A percentile compares a stretch with the other conserved stretches of the same genome.
Evolutionary conservation across 352 stramenopile genomes (phyloP).

Genomic region (Globisporangium cystogenes): DNA sequence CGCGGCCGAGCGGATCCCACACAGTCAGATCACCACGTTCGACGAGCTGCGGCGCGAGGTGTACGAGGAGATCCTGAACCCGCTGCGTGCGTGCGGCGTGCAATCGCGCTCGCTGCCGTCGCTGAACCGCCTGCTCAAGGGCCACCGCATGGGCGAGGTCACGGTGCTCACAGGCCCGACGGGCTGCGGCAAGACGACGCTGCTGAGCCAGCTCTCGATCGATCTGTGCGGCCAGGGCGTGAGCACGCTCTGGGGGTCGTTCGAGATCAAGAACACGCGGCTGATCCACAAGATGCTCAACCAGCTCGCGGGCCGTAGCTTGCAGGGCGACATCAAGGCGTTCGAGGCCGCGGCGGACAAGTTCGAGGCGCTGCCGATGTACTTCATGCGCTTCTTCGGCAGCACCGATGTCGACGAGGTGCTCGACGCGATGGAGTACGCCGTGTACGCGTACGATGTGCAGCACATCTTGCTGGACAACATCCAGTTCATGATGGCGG

Average conservation of each 20-base stretch:
- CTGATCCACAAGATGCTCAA: conserved; percentile 98
- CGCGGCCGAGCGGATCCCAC: conserved; percentile 76
- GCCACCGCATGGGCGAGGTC: conserved; percentile 96
- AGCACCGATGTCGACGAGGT: conserved; percentile 93
- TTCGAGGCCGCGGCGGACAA: conserved; percentile 78
- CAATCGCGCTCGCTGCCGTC: conserved; percentile 91
- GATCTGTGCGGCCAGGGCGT: conserved; percentile 93
- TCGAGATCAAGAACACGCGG: conserved; percentile 99
- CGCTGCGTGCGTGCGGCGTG: conserved; percentile 90
- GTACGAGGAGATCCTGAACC: conserved; percentile 94
- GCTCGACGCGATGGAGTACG: conserved; percentile 98
- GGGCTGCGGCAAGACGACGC: conserved; percentile 93
- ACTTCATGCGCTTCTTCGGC: conserved; percentile 99
- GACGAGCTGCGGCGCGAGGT: conserved; percentile 90
- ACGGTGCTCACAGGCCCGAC: conserved; percentile 98
- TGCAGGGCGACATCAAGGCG: conserved; percentile 65
- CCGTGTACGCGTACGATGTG: conserved; percentile 97
- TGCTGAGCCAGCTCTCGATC: conserved; percentile 90
- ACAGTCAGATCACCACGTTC: conserved; percentile 95
- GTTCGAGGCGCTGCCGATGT: conserved; percentile 95
- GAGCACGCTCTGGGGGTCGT: conserved; percentile 98
- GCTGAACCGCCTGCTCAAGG: conserved; percentile 96
- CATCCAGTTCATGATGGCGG: conserved; percentile 99
- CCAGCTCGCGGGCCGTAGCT: conserved; percentile 82
- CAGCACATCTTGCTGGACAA: conserved; percentile 99